Percentiles rank a stretch among this genome's conserved stretches.
These are phyloP conservation scores for Solanum dulcamara DNA, from an alignment of 257 asterid genomes.

Conservation along the genomic window DNA sequence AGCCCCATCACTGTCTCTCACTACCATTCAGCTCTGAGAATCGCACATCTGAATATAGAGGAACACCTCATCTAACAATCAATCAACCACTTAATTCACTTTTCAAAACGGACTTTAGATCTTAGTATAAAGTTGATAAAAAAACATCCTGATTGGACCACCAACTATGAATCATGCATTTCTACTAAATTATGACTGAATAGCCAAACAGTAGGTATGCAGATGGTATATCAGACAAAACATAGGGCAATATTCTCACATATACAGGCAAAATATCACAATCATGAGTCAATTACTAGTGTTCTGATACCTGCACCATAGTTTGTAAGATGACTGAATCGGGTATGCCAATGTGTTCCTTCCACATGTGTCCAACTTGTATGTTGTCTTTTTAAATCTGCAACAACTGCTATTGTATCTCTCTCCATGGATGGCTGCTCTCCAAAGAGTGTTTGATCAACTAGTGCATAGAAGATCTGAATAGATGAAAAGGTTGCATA, in stretches of 20 bases:
- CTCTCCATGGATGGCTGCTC: slow-evolving; percentile 36
- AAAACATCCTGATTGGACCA: not conserved
- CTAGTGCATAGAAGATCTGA: slow-evolving; percentile 76
- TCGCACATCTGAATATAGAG: not conserved
- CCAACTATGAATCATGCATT: not conserved
- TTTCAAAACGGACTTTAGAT: not conserved
- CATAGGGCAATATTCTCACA: not conserved
- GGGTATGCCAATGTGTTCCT: slow-evolving; percentile 92
- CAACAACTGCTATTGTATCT: slow-evolving; percentile 45
- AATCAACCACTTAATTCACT: not conserved
- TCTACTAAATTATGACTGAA: not conserved
- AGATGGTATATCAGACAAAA: not conserved
- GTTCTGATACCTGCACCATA: slow-evolving; percentile 80
- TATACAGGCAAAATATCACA: not conserved
- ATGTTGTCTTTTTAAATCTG: slow-evolving; percentile 69
- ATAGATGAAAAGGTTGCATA: slow-evolving; percentile 4
- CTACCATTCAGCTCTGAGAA: not conserved
- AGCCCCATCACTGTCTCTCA: not conserved
- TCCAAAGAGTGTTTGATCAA: slow-evolving; percentile 74
- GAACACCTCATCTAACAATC: not conserved
- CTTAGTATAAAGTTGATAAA: not conserved
- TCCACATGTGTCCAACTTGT: slow-evolving; percentile 81
- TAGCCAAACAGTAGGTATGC: not conserved
- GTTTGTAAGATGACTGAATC: slow-evolving; percentile 78
- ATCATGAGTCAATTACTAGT: not conserved